phyloP scores from a whole-genome alignment of 139 green algal genomes.

The Picochlorum sp. region DNA sequence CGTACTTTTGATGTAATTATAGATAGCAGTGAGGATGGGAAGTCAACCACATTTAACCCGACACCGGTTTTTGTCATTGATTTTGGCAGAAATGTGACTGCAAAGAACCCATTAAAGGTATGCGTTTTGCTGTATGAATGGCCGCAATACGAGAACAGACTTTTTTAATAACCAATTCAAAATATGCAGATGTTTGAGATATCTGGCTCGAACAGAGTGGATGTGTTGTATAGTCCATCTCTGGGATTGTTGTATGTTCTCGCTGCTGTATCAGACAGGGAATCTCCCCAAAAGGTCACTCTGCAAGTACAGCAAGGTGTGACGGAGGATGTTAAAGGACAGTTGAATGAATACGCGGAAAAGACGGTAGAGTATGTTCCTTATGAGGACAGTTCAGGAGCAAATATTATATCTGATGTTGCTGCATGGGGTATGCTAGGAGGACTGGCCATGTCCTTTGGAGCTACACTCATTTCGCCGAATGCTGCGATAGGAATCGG shows the following conservation, averaged over 20 bases:
- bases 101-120: constrained; percentile 16
- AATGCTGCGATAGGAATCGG: constrained; percentile 18
- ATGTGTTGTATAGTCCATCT: constrained; percentile 16
- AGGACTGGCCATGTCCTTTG: constrained; percentile 17
- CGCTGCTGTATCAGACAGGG: constrained; percentile 6
- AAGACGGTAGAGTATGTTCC: constrained; percentile 12
- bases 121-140: background rate
- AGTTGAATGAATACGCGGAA: constrained; percentile 2
- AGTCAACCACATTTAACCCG: background rate
- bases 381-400: background rate
- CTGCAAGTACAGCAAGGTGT: constrained; percentile 9
- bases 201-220: constrained; percentile 10
- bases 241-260: constrained; percentile 18
- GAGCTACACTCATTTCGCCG: constrained; percentile 12
- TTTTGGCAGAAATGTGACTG: constrained; percentile 22
- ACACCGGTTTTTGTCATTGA: constrained; percentile 22
- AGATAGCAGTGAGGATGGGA: constrained; percentile 12
- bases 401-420: background rate
- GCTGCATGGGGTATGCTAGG: constrained; percentile 13
- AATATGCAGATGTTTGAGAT: background rate
- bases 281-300: background rate
- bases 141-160: too few species aligned
- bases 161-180: background rate
- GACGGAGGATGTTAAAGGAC: background rate
- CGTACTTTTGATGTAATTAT: constrained; percentile 9